phyloP scores from a whole-genome alignment of 2,329 filamentous ascomycete genomes.

The Neopestalotiopsis sp. region DNA sequence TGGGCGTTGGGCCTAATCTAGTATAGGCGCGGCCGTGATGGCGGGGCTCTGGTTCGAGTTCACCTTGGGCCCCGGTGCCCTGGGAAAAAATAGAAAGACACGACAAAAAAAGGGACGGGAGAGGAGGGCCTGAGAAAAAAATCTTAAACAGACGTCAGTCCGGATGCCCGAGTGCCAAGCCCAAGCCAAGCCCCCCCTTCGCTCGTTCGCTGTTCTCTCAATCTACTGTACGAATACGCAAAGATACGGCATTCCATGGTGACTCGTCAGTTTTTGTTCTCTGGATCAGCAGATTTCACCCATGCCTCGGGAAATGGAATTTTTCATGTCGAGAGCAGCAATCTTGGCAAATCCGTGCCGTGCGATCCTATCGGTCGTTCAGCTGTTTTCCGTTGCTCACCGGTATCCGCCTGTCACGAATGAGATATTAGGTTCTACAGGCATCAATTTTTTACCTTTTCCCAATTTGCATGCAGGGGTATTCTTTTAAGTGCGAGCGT shows the following conservation, averaged over 20 bases:
- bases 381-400: not conserved
- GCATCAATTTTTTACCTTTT: not conserved
- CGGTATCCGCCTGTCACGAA: not conserved
- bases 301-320: not conserved
- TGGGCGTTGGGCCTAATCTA: not conserved
- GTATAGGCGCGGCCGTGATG: not conserved
- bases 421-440: not conserved
- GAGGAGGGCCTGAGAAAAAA: not conserved
- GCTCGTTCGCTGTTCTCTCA: not conserved
- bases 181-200: not conserved
- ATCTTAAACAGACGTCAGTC: slow-evolving; percentile 15
- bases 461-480: not conserved
- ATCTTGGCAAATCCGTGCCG: not conserved
- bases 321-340: not conserved
- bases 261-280: not conserved
- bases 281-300: not conserved
- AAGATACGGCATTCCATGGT: not conserved
- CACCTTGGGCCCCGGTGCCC: not conserved
- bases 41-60: not conserved
- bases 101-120: not conserved
- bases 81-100: not conserved
- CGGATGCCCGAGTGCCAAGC: not conserved
- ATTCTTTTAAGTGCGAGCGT: not conserved
- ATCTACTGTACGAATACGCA: not conserved
- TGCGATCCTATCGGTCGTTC: not conserved